These are phyloP conservation scores for Rubia peregrina DNA, from an alignment of 305 asterid genomes.

Conservation along the genomic window DNA sequence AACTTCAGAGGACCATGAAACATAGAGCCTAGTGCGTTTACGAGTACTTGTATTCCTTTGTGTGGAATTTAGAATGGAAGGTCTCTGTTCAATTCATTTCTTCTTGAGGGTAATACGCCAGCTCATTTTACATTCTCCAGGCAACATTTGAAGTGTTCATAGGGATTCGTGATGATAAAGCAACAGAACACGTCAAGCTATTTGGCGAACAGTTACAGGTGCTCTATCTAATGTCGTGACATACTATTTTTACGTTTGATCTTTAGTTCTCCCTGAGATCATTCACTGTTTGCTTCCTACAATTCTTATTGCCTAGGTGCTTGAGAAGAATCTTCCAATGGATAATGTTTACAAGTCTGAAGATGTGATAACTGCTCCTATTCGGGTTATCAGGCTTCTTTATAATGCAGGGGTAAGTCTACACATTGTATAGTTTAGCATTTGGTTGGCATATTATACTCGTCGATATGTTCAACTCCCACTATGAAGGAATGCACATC, in stretches of 20 bases:
- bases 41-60: not conserved
- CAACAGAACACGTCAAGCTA: slow-evolving; percentile 79
- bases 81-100: not conserved
- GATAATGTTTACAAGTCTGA: slow-evolving; percentile 69
- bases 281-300: slow-evolving; percentile 20
- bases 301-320: slow-evolving; percentile 39
- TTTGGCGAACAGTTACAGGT: slow-evolving; percentile 93
- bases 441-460: not conserved
- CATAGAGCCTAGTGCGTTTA: not conserved
- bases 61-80: not conserved
- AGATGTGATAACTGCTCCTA: slow-evolving; percentile 83
- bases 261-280: slow-evolving; percentile 15
- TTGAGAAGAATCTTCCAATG: slow-evolving; percentile 94
- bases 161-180: slow-evolving; percentile 83
- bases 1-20: not conserved
- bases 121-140: slow-evolving; percentile 34
- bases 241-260: slow-evolving; percentile 18
- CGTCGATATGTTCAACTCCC: not conserved
- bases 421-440: not conserved
- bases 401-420: slow-evolving; percentile 84
- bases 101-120: not conserved
- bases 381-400: slow-evolving; percentile 81
- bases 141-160: slow-evolving; percentile 96
- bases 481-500: not conserved
- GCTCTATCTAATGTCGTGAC: slow-evolving; percentile 17